Percentiles rank a stretch among this genome's conserved stretches.
phyloP scores from a whole-genome alignment of 2,329 filamentous ascomycete genomes.

The Aspergillus sp. region DNA sequence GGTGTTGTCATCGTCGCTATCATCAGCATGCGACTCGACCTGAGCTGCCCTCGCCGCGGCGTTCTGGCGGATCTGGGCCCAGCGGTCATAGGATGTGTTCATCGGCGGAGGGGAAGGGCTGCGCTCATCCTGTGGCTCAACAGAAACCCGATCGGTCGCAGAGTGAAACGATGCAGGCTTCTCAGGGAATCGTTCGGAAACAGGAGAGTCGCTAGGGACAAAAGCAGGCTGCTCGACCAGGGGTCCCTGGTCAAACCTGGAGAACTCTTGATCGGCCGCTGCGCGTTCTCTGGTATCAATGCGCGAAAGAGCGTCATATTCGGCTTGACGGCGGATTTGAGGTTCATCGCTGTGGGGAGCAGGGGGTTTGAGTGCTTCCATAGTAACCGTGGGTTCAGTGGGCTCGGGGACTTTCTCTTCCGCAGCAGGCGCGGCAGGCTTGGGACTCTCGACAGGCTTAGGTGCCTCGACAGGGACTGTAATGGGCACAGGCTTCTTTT shows the following conservation, averaged over 20 bases:
- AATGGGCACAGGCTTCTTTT: constrained; percentile 37
- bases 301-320: constrained; percentile 60
- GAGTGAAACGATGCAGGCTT: constrained; percentile 13
- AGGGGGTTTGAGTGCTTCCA: constrained; percentile 23
- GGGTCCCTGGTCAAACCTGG: constrained; percentile 83
- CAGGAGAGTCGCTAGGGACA: constrained; percentile 57
- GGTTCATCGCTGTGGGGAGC: constrained; percentile 36
- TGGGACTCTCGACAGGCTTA: constrained; percentile 9
- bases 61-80: constrained; percentile 95
- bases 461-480: constrained; percentile 12
- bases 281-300: constrained; percentile 55
- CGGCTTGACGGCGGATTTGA: constrained; percentile 51
- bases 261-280: constrained; percentile 54
- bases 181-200: constrained; percentile 21
- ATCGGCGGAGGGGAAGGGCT: constrained; percentile 3
- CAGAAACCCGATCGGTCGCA: constrained; percentile 14
- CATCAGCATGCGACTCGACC: constrained; percentile 57
- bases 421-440: constrained; percentile 3
- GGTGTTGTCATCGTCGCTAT: constrained; percentile 81
- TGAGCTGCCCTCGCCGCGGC: constrained; percentile 77
- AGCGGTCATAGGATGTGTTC: constrained; percentile 68
- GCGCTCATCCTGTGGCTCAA: constrained; percentile 10
- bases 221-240: constrained; percentile 85
- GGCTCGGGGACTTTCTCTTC: constrained; percentile 22
- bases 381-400: not conserved